Evolutionary conservation across 225 moss, liverwort and hornwort species (phyloP), one percentile per base, ranked within the genome.

Genomic region (Pleurozium schreberi): DNA sequence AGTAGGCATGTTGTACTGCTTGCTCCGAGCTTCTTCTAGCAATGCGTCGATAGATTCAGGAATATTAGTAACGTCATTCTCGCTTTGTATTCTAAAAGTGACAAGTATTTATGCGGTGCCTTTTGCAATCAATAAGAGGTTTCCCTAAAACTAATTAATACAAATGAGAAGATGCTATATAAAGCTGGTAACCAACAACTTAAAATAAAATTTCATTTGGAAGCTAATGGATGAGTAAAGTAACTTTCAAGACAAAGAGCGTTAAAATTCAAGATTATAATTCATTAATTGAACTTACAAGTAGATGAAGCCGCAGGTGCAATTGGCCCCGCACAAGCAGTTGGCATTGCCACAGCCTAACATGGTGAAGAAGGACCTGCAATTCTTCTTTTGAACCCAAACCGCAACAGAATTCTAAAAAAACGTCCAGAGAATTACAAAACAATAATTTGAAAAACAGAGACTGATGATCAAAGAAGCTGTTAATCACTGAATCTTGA

Each of bases 21-120:
- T 93, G 87, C 89, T 89, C 87, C 93, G 96, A 80, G 98, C 97
- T 88, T 96, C 95, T 79, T 95, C 96, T 22, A 98, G 80, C 76
- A 98, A 92, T 60, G 95, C 98, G 59, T 94, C 94, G 84, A 98
- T 93, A 28, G 97, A 88, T 38, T 97, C 96, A 52, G 98, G 98
- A 84, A 96, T 61, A 83, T 94, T 87, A 77, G 68, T 77, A 80
- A 82, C 27, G 75, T 95, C 88, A 59, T 60, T 89, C 65, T 94
- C 88, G 67, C 85, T 87, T 76, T 90, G 69, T 88, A 87, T 76
- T 92, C 92, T 74, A 94, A 88, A 25, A 94, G 87, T 70, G 91
- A n/a, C 34, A 93, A 83, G 78, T 93, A 94, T 64, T 40, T 80
- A 84, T 94, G 93, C 26, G 75, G 64, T 80, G 87, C 19, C n/a